These are phyloP conservation scores for Spongospora subterranea DNA, from an alignment of 208 protist genomes.

Conservation along the genomic window DNA sequence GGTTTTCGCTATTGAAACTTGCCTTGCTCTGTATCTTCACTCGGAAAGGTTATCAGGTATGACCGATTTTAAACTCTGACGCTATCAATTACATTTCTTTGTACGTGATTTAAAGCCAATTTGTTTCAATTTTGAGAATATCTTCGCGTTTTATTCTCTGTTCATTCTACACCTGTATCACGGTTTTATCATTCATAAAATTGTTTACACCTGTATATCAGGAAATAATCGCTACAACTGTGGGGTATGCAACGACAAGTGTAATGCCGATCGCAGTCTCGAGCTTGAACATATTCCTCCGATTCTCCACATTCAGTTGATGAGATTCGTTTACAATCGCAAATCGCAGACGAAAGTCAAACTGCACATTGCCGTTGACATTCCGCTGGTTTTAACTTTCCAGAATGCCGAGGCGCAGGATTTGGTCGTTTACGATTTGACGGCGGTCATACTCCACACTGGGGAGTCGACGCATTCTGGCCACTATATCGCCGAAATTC, in stretches of 20 bases:
- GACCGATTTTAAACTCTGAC: neutral
- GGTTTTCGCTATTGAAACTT: neutral
- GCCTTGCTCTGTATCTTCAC: neutral
- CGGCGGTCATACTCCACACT: constrained; percentile 11
- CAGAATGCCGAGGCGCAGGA: neutral
- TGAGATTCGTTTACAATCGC: constrained; percentile 51
- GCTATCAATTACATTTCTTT: neutral
- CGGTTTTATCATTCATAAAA: no score
- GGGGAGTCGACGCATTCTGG: constrained; percentile 21
- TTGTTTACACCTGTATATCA: neutral
- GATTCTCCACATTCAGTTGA: constrained; percentile 45
- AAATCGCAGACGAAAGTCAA: constrained; percentile 43
- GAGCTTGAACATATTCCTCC: neutral
- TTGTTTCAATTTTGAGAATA: no score
- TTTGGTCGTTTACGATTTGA: neutral
- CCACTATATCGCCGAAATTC: constrained; percentile 37
- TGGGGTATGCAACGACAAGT: constrained; percentile 13
- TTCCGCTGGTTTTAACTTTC: constrained; percentile 32
- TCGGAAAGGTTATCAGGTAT: constrained; percentile 1
- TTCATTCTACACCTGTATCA: neutral
- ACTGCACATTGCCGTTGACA: constrained; percentile 54
- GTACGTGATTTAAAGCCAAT: no score
- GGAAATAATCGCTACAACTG: constrained; percentile 24
- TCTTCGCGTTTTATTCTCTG: neutral
- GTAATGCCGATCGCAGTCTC: constrained; percentile 8